Percentiles rank a stretch among this genome's conserved stretches.
phyloP scores from a whole-genome alignment of 1,284 basidiomycete genomes.

The Naganishia sp. region DNA sequence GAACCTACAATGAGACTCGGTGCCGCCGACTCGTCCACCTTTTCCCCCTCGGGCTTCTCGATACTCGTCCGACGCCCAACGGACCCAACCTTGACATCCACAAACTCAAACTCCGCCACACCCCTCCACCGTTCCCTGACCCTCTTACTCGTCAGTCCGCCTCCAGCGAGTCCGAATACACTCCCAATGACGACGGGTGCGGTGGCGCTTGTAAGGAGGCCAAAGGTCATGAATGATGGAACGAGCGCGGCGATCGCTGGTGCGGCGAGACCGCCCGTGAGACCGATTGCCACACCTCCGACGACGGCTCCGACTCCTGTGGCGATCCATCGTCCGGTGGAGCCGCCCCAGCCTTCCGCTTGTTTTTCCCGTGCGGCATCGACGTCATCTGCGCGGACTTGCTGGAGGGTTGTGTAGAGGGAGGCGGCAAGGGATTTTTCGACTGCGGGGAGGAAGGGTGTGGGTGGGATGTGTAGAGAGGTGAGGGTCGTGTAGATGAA shows the following conservation, averaged over 20 bases:
- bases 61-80: constrained; percentile 34
- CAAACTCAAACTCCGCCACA: constrained; percentile 58
- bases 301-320: constrained; percentile 57
- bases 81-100: constrained; percentile 52
- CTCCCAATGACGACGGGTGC: constrained; percentile 58
- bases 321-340: constrained; percentile 54
- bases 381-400: constrained; percentile 45
- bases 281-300: constrained; percentile 56
- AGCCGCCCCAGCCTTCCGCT: constrained; percentile 56
- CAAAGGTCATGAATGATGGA: constrained; percentile 53
- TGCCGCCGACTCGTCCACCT: constrained; percentile 37
- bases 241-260: constrained; percentile 58
- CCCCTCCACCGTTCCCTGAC: constrained; percentile 59
- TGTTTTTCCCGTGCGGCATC: constrained; percentile 51
- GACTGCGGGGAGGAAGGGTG: constrained; percentile 42
- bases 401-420: constrained; percentile 52
- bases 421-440: constrained; percentile 51
- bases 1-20: constrained; percentile 52
- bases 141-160: constrained; percentile 57
- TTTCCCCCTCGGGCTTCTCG: constrained; percentile 27
- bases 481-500: constrained; percentile 47
- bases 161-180: constrained; percentile 59
- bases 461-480: constrained; percentile 46
- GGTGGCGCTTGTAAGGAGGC: constrained; percentile 52
- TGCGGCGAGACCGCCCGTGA: constrained; percentile 60